Base-by-base conservation (phyloP, 2,329 filamentous ascomycete species). In the Paecilomyces sp. region DNA sequence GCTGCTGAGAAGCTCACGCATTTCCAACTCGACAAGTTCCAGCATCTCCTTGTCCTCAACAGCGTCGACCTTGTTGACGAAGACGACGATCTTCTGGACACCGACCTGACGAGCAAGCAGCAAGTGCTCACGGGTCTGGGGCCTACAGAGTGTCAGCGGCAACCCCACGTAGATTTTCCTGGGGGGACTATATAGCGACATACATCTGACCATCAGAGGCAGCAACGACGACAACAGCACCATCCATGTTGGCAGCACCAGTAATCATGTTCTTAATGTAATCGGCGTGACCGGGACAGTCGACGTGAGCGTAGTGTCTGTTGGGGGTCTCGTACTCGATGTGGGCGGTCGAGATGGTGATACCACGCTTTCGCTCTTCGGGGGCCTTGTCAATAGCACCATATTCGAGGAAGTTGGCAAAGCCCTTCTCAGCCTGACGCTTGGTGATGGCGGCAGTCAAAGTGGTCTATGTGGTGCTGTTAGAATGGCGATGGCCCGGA, bases 191-290 rank as follows among this genome's bases (percentile, higher is more conserved):
- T 60, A 53, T 52, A 53, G 53, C 13, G 33, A 57, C 79, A 62
- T 79, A 84, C 94, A 99, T 99, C 83, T 99, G 95, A 76, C 94
- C 94, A 76, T 99, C 94, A 41, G 92, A 96, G 68, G 94, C 94
- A 69, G 95, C 95, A 70, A 99, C 95, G 67, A 99, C 94, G 72
- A 99, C 97, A 76, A 99, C 93, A 72, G 94, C 93, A 72, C 94
- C 94, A 72, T 99, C 94, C 94, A 99, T 99, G 84, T 92, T 96
- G 72, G 95, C 93, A 64, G 94, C 92, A 87, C 94, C 94, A 68
- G 94, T 99, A 79, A 99, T 99, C 94, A 99, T 99, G 88, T 99
- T 99, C 87, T 99, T 99, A 84, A 99, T 97, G 85, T 99, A 99
- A 91, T 99, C 94, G 80, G 94, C 94, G 88, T 99, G 94, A 80